phyloP scores from a whole-genome alignment of 305 asterid species.

The Striga hermonthica region DNA sequence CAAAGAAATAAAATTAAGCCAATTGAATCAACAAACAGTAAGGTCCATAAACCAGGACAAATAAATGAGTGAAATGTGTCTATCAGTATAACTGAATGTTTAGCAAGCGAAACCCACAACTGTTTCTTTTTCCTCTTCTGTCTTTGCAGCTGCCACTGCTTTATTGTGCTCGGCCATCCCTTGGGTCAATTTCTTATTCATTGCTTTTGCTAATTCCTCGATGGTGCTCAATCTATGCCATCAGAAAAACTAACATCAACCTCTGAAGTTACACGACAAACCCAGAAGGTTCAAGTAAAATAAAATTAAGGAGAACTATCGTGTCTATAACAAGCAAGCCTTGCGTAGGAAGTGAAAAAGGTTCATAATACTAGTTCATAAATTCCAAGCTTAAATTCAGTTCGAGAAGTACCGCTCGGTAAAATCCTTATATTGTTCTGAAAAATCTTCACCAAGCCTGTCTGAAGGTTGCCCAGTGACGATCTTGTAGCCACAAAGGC shows the following conservation, averaged over 20 bases:
- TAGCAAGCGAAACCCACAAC: conserved; percentile 50
- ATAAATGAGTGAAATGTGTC: background rate
- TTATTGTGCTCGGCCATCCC: conserved; percentile 97
- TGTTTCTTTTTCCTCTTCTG: conserved; percentile 71
- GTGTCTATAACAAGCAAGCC: too few relatives aligned
- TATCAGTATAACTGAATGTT: background rate
- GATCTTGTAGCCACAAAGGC: conserved; percentile 94
- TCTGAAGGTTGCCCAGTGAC: conserved; percentile 98
- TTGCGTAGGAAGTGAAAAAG: too few relatives aligned
- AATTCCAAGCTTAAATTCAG: conserved; percentile 9
- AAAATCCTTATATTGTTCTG: conserved; percentile 79
- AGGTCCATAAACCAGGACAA: background rate
- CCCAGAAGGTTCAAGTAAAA: background rate
- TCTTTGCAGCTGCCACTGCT: conserved; percentile 84
- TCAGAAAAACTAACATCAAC: conserved; percentile 27
- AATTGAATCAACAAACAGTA: background rate
- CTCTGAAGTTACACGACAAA: conserved; percentile 3
- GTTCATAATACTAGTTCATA: background rate
- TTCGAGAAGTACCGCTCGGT: conserved; percentile 61
- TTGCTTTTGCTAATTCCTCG: conserved; percentile 75
- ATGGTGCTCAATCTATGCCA: conserved; percentile 68
- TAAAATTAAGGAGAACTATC: too few relatives aligned
- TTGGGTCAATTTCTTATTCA: conserved; percentile 88
- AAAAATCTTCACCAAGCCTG: conserved; percentile 93
- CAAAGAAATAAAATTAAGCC: background rate